These are phyloP conservation scores for Fusarium sterilihyphosum DNA, from an alignment of 2,329 filamentous ascomycete species.

Conservation along the genomic window DNA sequence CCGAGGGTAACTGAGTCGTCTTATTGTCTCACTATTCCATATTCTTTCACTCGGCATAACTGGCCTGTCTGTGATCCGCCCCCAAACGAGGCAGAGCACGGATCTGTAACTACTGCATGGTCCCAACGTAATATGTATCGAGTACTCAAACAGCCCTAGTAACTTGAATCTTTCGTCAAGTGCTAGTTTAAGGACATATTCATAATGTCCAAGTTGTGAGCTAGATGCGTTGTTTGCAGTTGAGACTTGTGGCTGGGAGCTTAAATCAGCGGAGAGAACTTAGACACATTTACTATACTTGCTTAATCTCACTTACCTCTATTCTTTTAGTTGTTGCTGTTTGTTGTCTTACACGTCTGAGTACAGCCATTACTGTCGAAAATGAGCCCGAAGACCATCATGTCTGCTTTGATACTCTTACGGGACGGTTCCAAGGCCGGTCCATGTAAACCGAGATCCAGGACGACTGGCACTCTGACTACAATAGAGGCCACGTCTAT, in stretches of 20 bases:
- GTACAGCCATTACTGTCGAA: background rate
- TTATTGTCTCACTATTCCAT: fast-evolving
- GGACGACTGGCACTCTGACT: background rate
- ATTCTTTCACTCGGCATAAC: background rate
- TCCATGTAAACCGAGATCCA: background rate
- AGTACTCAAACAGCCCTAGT: background rate
- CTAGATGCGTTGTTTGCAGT: too few relatives aligned
- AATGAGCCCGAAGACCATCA: background rate
- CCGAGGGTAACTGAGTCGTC: background rate
- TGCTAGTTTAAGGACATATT: background rate
- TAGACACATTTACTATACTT: background rate
- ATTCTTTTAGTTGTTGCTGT: background rate
- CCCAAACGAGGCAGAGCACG: background rate
- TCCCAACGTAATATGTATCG: fast-evolving
- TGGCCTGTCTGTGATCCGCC: fast-evolving
- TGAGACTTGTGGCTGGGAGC: too few relatives aligned
- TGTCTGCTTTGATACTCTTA: background rate
- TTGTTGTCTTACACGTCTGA: background rate
- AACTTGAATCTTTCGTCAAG: background rate
- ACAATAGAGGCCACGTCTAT: fast-evolving
- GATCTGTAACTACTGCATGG: background rate
- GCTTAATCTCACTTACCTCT: background rate
- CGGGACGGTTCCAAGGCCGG: fast-evolving
- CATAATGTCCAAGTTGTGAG: too few relatives aligned
- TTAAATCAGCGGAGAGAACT: too few relatives aligned